Evolutionary conservation across 1,284 basidiomycete species (phyloP), one percentile per base, ranked within the genome.

Genomic region (Tilletia indica): DNA sequence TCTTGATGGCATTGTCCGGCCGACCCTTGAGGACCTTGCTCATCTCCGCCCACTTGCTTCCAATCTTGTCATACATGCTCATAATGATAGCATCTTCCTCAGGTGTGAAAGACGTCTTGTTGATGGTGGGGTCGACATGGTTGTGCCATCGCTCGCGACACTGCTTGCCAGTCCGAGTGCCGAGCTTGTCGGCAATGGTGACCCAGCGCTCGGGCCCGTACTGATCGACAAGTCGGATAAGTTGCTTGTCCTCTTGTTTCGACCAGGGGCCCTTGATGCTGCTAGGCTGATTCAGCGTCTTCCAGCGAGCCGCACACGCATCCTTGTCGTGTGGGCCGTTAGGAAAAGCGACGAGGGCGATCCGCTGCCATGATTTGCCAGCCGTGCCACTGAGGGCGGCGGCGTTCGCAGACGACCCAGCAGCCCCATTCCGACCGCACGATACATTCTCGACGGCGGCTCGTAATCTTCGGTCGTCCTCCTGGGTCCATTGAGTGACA

Each of bases 61-160:
- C 81, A 9, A 81, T 72, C 36, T 72, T 64, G 1, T 70, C 72
- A 67, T 79, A 77, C 75, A 81, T 39, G 16, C 75, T 69, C 48
- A 72, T 68, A 68, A 82, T 80, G 70, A 76, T 66, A n/a, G 72
- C 74, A 21, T 78, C 79, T 58, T 82, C 81, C 39, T 78, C 78
- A 19, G 76, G 21, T 2, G 79, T 81, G 74, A 80, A 81, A 31
- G 75, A 73, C 9, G 70, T 66, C 71, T 80, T 80, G 68, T 77
- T 77, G 73, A 82, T 82, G 31, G 69, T 68, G 1, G 81, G 81
- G 48, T 81, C 75, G 31, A 82, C 69, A 58, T 82, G 80, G 67
- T 82, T 82, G 66, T 82, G 81, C 81, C 81, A 82, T 21, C 81
- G 70, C 56, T 82, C 81, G 8, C 81, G 72, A 42, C 81, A 82